Evolutionary conservation across 371 early-diverging fungal genomes (phyloP), one percentile per base, ranked within the genome.

Genomic region (Actinomortierella ambigua): DNA sequence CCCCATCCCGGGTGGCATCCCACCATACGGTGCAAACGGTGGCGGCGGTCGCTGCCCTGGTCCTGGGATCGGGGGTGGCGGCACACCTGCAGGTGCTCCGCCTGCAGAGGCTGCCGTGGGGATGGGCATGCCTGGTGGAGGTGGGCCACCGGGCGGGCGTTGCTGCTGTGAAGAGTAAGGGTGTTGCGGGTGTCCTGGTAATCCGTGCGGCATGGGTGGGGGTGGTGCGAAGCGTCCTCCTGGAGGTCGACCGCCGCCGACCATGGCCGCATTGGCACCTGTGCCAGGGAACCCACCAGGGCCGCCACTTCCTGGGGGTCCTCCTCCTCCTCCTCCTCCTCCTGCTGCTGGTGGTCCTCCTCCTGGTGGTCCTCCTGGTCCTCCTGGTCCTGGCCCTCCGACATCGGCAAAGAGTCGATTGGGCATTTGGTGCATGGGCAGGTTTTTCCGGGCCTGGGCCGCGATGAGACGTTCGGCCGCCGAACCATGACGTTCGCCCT

Each of bases 401-500:
- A 89, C 86, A 51, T 87, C 90, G 11, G 87, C 87, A 77, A 88
- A 92, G 15, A 91, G 63, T 46, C 89, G 81, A 70, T 91, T 90
- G 23, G 93, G 91, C 67, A 69, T 69, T 24, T 14, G 56, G 11
- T 34, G 34, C 11, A 6, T 4, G 28, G 85, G 82, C 41, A 82
- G 82, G 63, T 88, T 88, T 77, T 95, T 95, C 52, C 82, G 82
- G 28, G 93, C 95, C 79, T 97, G 93, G 5, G 93, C 90, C 2
- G 99, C 99, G 73, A 98, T 83, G 53, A 98, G 75, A 60, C 99
- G 89, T 77, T 98, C 98, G 15, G 98, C 98, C 1, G 96, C 95
- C 29, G 94, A 92, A 50, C 99, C 99, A 73, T 99, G 99, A 22
- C 96, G 80, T 75, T 98, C 98, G 15, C 99, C 99, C 79, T 95